Percentiles rank a stretch among this genome's conserved stretches.
phyloP scores from a whole-genome alignment of 495 filamentous ascomycete species.

The Aspergillus nidulans region DNA sequence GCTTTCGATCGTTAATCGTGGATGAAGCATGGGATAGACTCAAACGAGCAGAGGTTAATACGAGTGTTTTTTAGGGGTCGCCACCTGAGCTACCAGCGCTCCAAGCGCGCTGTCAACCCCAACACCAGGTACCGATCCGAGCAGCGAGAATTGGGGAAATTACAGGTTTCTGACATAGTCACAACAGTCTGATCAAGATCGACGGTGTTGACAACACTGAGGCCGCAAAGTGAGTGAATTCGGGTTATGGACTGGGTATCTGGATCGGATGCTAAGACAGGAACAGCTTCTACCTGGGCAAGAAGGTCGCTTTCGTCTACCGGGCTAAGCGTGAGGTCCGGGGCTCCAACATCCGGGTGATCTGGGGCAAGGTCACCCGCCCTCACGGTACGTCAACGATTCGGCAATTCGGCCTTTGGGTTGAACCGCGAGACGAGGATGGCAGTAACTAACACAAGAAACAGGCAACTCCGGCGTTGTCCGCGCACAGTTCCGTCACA shows the following conservation, averaged over 20 bases:
- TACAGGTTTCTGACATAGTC: constrained; percentile 28
- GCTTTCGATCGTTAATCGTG: constrained; percentile 8
- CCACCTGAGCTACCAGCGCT: constrained; percentile 91
- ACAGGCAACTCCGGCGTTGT: constrained; percentile 94
- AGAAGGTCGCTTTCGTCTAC: constrained; percentile 97
- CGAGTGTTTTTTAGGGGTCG: constrained; percentile 62
- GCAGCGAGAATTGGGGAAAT: constrained; percentile 12
- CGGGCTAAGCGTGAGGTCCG: constrained; percentile 85
- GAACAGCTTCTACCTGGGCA: constrained; percentile 80
- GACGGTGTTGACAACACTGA: constrained; percentile 87
- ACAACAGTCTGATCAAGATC: constrained; percentile 77
- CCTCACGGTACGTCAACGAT: constrained; percentile 69
- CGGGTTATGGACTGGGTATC: neutral
- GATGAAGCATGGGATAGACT: constrained; percentile 14
- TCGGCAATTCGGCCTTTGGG: neutral
- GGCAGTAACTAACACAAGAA: neutral
- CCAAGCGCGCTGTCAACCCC: constrained; percentile 77
- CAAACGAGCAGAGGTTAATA: constrained; percentile 30
- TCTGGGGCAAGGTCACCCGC: constrained; percentile 98
- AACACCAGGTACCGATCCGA: constrained; percentile 55
- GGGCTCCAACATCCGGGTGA: constrained; percentile 95
- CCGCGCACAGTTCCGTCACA: constrained; percentile 89
- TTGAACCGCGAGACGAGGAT: neutral
- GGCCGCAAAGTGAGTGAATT: constrained; percentile 71
- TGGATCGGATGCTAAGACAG: constrained; percentile 21